Percentiles rank a stretch among this genome's conserved stretches.
Conservation (phyloP, 2,329 filamentous ascomycete species). For the Alternaria ventricosa region DNA sequence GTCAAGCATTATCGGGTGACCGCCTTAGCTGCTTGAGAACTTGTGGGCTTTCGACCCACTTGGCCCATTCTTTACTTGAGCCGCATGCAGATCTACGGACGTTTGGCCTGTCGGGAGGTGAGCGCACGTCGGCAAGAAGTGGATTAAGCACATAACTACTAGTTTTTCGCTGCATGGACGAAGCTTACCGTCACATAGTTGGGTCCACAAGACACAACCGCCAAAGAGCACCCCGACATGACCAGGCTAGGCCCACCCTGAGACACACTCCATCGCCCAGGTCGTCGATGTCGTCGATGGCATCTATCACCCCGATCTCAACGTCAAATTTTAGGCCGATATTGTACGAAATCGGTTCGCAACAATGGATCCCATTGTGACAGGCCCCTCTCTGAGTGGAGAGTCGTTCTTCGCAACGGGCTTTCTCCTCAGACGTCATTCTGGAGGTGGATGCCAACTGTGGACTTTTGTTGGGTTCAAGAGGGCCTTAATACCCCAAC, state of each 20-base stretch:
- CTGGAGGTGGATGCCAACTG: neutral
- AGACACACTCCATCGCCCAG: neutral
- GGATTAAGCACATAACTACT: neutral
- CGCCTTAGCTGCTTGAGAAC: neutral
- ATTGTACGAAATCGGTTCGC: neutral
- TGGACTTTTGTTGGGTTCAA: constrained; percentile 11
- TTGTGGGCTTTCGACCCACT: constrained; percentile 3
- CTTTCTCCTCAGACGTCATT: constrained; percentile 9
- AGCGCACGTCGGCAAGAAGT: constrained; percentile 3
- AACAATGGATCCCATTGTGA: constrained; percentile 2
- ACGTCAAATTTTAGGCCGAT: constrained; percentile 6
- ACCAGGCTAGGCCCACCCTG: constrained; percentile 13
- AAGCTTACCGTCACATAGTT: constrained; percentile 14
- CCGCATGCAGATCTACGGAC: constrained; percentile 10
- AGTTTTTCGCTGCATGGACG: constrained; percentile 9
- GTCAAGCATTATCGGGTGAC: neutral
- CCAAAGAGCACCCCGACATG: constrained; percentile 3
- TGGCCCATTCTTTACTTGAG: constrained; percentile 8
- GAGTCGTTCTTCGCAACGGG: neutral
- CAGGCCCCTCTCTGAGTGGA: constrained; percentile 4
- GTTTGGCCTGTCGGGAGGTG: constrained; percentile 5
- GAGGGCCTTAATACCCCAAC: constrained; percentile 8
- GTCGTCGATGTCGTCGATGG: constrained; percentile 16
- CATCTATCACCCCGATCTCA: constrained; percentile 8
- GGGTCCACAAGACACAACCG: constrained; percentile 6